A percentile compares a stretch with the other conserved stretches of the same genome.
Evolutionary conservation across 768 basidiomycete species (phyloP).

Genomic region (Mycena latifolia): DNA sequence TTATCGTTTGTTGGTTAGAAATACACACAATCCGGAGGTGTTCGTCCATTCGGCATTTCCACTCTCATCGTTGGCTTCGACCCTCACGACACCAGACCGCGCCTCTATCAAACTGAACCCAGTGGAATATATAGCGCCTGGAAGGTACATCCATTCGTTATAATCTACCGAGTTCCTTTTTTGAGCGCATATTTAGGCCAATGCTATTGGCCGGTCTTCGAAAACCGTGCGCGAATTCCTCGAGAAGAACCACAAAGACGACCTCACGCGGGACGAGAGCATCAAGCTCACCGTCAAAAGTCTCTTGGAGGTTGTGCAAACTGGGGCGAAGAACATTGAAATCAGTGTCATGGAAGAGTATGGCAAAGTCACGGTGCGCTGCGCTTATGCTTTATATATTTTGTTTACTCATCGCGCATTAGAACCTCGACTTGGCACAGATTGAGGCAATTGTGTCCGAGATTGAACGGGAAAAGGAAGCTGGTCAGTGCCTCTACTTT

Average conservation of each 20-base stretch:
- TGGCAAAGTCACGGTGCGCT: slow-evolving; percentile 87
- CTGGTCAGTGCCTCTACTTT: slow-evolving; percentile 62
- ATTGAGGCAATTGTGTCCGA: slow-evolving; percentile 93
- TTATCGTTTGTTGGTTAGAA: slow-evolving; percentile 6
- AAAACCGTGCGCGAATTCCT: slow-evolving; percentile 99
- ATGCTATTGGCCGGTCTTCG: slow-evolving; percentile 96
- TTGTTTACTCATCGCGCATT: slow-evolving; percentile 10
- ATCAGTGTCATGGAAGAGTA: slow-evolving; percentile 98
- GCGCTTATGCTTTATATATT: background rate
- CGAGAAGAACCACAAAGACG: slow-evolving; percentile 97
- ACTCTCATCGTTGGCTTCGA: slow-evolving; percentile 98
- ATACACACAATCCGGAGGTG: slow-evolving; percentile 96
- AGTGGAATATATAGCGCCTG: slow-evolving; percentile 98
- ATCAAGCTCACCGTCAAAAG: slow-evolving; percentile 97
- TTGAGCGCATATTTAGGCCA: slow-evolving; percentile 68
- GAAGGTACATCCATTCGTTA: slow-evolving; percentile 73
- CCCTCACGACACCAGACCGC: slow-evolving; percentile 88
- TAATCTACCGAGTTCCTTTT: slow-evolving; percentile 3
- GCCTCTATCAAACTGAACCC: slow-evolving; percentile 97
- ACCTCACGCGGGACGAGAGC: slow-evolving; percentile 87
- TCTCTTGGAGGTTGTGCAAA: slow-evolving; percentile 97
- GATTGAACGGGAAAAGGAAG: slow-evolving; percentile 98
- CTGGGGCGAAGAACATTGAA: slow-evolving; percentile 99
- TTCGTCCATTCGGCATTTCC: slow-evolving; percentile 97
- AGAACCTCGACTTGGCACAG: slow-evolving; percentile 90